Evolutionary conservation across 139 green algal genomes (phyloP), one percentile per base, ranked within the genome.

Genomic region (Eudorina sp.): DNA sequence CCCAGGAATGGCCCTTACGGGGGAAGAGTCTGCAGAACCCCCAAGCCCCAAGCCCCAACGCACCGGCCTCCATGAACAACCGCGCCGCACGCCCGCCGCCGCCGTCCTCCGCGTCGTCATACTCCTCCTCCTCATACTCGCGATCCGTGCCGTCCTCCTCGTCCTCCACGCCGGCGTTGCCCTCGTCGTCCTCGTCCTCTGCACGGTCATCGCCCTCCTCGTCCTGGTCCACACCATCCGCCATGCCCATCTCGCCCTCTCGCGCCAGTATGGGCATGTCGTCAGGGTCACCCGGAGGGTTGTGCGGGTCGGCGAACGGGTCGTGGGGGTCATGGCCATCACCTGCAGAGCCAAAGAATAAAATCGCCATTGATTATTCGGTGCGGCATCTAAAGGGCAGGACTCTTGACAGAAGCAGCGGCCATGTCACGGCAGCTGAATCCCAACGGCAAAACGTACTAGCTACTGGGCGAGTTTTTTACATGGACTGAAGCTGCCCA

Each of bases 141-240:
- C 84, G 84, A 11, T 92, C 81, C 6, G 88, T 88, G 58, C 76
- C 86, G 21, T 92, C 82, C 4, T 92, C 92, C 19, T 92, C 89
- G 21, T 90, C 91, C 31, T 93, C 91, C 38, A 88, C 90, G 13
- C 79, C 88, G 23, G 38, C 66, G 38, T 73, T 72, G n/a, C 48
- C 66, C 68, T 82, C 83, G 36, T 87, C 81, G 29, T 88, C 85
- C 58, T 78, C 85, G 4, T 69, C 85, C 25, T 79, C 74, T 21
- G 36, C 53, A 3, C 43, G 27, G 11, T 48, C 66, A 69, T 29
- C 45, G 21, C 53, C 75, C 18, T 78, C 88, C 19, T 46, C 89
- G n/a, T 88, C 84, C 45, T 83, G 77, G 66, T 83, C 79, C 23
- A 64, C 74, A 38, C 88, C 80, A 21, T 69, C 73, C 13, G 34